Conservation (phyloP, 257 asterid species). For the Linaria vulgaris region DNA sequence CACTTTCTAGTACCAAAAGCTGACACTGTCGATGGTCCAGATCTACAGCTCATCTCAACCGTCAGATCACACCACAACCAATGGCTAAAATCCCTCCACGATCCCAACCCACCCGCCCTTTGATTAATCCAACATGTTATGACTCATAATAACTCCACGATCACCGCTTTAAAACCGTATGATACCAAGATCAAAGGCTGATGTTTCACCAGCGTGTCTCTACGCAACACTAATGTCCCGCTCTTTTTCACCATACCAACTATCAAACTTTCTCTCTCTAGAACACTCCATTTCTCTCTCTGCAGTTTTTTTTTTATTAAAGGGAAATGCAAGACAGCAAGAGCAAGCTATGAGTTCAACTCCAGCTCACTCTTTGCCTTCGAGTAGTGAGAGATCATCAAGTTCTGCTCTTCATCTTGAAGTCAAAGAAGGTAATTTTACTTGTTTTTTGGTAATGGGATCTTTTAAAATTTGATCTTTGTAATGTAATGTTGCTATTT, state of each 20-base stretch:
- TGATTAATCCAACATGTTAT: constrained; percentile 60
- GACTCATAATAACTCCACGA: constrained; percentile 75
- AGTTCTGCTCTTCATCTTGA: constrained; percentile 64
- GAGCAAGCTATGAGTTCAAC: constrained; percentile 64
- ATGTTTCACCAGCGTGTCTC: constrained; percentile 23
- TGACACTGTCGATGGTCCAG: no score
- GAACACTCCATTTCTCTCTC: not conserved
- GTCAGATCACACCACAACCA: constrained; percentile 38
- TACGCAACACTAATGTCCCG: constrained; percentile 55
- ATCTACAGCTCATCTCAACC: constrained; percentile 30
- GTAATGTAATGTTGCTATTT: no score
- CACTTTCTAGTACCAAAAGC: not conserved
- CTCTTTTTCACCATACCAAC: constrained; percentile 41
- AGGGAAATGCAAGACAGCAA: constrained; percentile 40
- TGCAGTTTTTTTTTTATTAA: no score
- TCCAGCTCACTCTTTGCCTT: constrained; percentile 59
- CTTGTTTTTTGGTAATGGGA: not conserved
- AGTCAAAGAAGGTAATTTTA: constrained; percentile 49
- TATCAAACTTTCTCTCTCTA: constrained; percentile 10
- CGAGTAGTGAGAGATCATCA: constrained; percentile 78
- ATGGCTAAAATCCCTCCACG: constrained; percentile 45
- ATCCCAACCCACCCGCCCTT: constrained; percentile 41
- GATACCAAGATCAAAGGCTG: constrained; percentile 57
- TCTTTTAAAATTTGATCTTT: not conserved
- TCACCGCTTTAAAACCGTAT: constrained; percentile 26